Evolutionary conservation across 768 basidiomycete species (phyloP).

Genomic region (Chalciporus chontae): DNA sequence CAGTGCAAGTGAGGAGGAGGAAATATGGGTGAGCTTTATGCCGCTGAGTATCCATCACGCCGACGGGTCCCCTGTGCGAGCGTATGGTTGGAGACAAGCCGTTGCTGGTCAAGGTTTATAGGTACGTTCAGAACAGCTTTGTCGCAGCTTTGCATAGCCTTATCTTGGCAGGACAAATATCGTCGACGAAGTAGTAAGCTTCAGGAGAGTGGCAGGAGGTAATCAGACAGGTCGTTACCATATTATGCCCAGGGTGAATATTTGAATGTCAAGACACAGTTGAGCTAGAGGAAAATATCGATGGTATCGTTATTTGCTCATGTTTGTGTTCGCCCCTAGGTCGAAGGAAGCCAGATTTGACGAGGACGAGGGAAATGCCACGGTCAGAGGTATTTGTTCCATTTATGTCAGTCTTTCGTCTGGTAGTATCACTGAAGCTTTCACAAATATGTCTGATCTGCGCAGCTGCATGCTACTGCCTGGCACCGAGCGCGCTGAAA

Average conservation of each 20-base stretch:
- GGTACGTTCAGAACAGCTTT: no score
- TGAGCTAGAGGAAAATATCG: no score
- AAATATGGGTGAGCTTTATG: constrained; percentile 49
- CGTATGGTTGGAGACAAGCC: constrained; percentile 48
- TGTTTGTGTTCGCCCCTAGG: constrained; percentile 8
- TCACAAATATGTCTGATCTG: constrained; percentile 1
- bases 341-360: constrained; percentile 9
- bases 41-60: constrained; percentile 55
- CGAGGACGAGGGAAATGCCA: not conserved
- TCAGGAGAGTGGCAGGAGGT: no score
- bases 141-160: no score
- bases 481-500: not conserved
- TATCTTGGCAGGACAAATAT: no score
- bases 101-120: not conserved
- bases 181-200: no score
- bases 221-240: no score
- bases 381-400: not conserved
- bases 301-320: constrained; percentile 17
- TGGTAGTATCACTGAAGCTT: not conserved
- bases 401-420: not conserved
- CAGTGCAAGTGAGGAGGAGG: constrained; percentile 5
- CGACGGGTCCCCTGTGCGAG: constrained; percentile 73
- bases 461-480: not conserved
- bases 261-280: no score
- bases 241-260: no score